These are phyloP conservation scores for Pseudocercospora pini-densiflorae DNA, from an alignment of 2,329 filamentous ascomycete species.

Conservation along the genomic window DNA sequence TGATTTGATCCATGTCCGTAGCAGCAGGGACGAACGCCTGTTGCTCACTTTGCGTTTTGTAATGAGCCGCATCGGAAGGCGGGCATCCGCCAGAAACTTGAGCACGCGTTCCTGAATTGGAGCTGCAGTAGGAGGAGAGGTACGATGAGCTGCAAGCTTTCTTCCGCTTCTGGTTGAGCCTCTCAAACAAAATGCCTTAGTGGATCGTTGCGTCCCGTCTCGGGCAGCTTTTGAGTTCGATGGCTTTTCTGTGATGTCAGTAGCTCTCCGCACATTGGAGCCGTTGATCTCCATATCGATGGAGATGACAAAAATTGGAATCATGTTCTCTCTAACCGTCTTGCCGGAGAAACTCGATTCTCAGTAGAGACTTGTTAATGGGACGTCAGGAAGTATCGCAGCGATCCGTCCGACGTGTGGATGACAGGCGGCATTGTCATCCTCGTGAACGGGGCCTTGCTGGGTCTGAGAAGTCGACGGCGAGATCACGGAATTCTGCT, in stretches of 20 bases:
- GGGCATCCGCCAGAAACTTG: neutral
- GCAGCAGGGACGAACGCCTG: neutral
- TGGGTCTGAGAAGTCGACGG: no score
- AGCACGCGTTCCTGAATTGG: neutral
- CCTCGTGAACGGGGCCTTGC: neutral
- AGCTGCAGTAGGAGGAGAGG: neutral
- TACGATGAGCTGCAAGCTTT: slow-evolving; percentile 3
- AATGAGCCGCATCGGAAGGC: neutral
- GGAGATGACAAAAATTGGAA: neutral
- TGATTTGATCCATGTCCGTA: neutral
- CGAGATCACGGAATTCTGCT: neutral
- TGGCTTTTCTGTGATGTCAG: neutral
- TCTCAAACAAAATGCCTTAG: neutral
- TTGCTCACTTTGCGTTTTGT: neutral
- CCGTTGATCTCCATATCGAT: neutral
- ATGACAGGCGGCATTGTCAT: neutral
- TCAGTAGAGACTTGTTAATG: no score
- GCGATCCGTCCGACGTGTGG: neutral
- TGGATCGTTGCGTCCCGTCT: neutral
- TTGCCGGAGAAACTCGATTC: neutral
- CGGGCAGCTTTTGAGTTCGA: neutral
- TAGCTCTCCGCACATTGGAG: slow-evolving; percentile 1
- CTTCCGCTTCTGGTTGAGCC: neutral
- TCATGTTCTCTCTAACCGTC: neutral
- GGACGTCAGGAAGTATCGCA: no score